Conservation (phyloP, 2,329 filamentous ascomycete species). For the Falciphora oryzae region DNA sequence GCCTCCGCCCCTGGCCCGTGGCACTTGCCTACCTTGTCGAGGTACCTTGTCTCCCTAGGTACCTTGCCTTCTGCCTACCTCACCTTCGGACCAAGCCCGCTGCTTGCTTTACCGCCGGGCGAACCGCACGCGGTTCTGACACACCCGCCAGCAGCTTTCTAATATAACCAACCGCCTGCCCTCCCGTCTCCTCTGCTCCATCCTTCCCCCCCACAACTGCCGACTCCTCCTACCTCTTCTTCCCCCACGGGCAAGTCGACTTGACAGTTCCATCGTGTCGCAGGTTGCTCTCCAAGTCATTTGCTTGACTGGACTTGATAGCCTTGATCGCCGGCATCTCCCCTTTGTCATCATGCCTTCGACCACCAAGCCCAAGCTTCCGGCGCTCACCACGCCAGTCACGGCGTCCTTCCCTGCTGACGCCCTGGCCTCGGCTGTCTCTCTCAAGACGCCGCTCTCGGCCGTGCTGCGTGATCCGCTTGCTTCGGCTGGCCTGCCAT, state of each 20-base stretch:
- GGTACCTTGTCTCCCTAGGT: neutral
- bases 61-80: neutral
- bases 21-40: neutral
- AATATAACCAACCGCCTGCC: conserved; percentile 7
- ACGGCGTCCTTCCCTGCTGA: conserved; percentile 52
- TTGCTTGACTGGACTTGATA: conserved; percentile 32
- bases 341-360: conserved; percentile 38
- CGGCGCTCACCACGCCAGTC: conserved; percentile 56
- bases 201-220: conserved; percentile 28
- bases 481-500: conserved; percentile 36
- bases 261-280: conserved; percentile 31
- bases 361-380: conserved; percentile 42
- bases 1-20: neutral
- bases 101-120: conserved; percentile 3
- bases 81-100: neutral
- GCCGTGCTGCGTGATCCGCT: conserved; percentile 32
- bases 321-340: conserved; percentile 13
- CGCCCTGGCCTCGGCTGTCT: conserved; percentile 27
- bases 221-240: conserved; percentile 24
- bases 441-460: conserved; percentile 64
- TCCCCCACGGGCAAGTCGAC: conserved; percentile 27
- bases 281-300: conserved; percentile 32
- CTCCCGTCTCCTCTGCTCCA: conserved; percentile 22
- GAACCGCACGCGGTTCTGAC: neutral
- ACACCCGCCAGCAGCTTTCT: neutral